These are phyloP conservation scores for Flammula alnicola DNA, from an alignment of 1,284 basidiomycete species.

Conservation along the genomic window DNA sequence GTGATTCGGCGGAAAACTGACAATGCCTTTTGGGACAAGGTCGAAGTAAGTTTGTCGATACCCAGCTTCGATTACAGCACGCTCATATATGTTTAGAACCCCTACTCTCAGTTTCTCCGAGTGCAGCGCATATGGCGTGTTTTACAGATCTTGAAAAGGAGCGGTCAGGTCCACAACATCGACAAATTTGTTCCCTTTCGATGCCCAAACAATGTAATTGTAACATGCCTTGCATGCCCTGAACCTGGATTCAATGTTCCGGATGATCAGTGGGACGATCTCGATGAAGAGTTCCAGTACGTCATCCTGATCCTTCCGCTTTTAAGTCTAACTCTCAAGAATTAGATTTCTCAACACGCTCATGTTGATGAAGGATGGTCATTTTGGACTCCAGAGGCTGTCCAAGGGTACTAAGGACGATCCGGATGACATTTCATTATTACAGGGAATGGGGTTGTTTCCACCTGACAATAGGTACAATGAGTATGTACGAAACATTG, in stretches of 20 bases:
- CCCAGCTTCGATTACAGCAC: too few relatives aligned
- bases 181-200: background rate
- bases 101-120: too few relatives aligned
- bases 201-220: background rate
- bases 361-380: too few relatives aligned
- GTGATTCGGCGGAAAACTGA: too few relatives aligned
- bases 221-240: constrained; percentile 23
- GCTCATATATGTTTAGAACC: too few relatives aligned
- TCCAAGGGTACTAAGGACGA: constrained; percentile 11
- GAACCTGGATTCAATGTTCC: constrained; percentile 23
- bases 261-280: constrained; percentile 2
- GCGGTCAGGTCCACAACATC: background rate
- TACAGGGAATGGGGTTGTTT: constrained; percentile 6
- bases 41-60: too few relatives aligned
- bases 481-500: constrained; percentile 4
- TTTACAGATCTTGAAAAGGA: background rate
- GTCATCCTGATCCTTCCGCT: background rate
- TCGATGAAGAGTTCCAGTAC: constrained; percentile 11
- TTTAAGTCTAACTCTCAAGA: constrained; percentile 1
- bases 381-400: constrained; percentile 8
- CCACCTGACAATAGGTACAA: constrained; percentile 4
- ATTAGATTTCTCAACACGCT: background rate
- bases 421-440: constrained; percentile 14
- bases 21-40: too few relatives aligned
- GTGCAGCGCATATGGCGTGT: background rate